Percentiles rank a stretch among this genome's conserved stretches.
Conservation (phyloP, 1,284 basidiomycete species). For the Phaffia rhodozyma region DNA sequence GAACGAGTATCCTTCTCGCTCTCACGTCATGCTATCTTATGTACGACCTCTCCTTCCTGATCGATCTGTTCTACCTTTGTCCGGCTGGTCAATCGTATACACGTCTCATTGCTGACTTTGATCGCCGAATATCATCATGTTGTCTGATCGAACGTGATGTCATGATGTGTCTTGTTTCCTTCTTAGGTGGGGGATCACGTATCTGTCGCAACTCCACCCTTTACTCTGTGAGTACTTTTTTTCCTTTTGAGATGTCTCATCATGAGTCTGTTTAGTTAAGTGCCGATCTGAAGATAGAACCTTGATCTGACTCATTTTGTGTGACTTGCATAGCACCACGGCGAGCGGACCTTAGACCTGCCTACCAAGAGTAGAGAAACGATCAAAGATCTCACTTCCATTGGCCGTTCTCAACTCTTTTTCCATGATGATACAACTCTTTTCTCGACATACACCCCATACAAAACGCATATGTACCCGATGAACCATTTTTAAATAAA, state of each 20-base stretch:
- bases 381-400: too few species aligned
- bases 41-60: constrained; percentile 27
- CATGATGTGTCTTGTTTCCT: neutral
- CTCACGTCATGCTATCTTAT: constrained; percentile 75
- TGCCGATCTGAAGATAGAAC: neutral
- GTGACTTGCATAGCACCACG: constrained; percentile 27
- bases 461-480: too few species aligned
- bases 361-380: too few species aligned
- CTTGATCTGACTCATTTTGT: constrained; percentile 1
- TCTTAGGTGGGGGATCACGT: constrained; percentile 70
- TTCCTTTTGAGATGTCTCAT: neutral
- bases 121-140: too few species aligned
- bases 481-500: too few species aligned
- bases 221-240: constrained; percentile 51
- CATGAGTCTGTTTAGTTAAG: neutral
- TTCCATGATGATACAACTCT: too few species aligned
- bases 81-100: too few species aligned
- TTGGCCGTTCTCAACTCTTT: too few species aligned
- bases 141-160: neutral
- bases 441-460: too few species aligned
- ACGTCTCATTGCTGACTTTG: neutral
- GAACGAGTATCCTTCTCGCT: constrained; percentile 62
- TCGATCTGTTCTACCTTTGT: neutral
- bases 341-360: constrained; percentile 27
- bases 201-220: constrained; percentile 80